Conservation (phyloP, 805 yeast species). For the Yarrowia sp. region DNA sequence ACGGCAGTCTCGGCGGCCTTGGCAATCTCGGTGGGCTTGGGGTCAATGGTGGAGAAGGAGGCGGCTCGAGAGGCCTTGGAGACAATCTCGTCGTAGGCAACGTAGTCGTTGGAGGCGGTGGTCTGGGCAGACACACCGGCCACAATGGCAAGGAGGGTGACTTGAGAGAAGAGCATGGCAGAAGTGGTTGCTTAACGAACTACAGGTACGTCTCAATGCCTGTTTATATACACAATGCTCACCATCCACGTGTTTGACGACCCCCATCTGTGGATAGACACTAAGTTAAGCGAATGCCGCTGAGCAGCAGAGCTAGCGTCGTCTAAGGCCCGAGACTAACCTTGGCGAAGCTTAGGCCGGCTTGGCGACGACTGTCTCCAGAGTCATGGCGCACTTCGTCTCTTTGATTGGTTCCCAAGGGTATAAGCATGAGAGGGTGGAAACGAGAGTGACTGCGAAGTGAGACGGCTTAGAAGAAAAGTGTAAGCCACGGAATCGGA, state of each 20-base stretch:
- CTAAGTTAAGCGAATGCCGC: constrained; percentile 7
- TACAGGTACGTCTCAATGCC: no score
- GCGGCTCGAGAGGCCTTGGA: constrained; percentile 22
- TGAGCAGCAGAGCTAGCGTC: not conserved
- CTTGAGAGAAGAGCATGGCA: not conserved
- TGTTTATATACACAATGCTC: not conserved
- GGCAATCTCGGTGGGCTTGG: constrained; percentile 49
- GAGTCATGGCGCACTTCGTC: not conserved
- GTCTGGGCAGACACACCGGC: constrained; percentile 35
- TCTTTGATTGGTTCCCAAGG: not conserved
- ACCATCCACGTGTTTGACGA: constrained; percentile 17
- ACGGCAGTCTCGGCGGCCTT: constrained; percentile 49
- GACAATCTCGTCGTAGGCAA: constrained; percentile 24
- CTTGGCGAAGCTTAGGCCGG: constrained; percentile 10
- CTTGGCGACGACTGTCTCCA: not conserved
- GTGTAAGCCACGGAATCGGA: not conserved
- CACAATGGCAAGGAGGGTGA: constrained; percentile 15
- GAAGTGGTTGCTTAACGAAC: no score
- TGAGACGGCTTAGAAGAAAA: not conserved
- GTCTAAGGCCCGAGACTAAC: constrained; percentile 4
- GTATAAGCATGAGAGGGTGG: not conserved
- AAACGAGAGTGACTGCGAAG: not conserved
- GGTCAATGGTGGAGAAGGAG: constrained; percentile 42
- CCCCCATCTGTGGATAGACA: not conserved
- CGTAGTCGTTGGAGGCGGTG: constrained; percentile 35